A percentile compares a stretch with the other conserved stretches of the same genome.
These are phyloP conservation scores for Tylopilus rubrobrunneus DNA, from an alignment of 768 basidiomycete species.

Conservation along the genomic window DNA sequence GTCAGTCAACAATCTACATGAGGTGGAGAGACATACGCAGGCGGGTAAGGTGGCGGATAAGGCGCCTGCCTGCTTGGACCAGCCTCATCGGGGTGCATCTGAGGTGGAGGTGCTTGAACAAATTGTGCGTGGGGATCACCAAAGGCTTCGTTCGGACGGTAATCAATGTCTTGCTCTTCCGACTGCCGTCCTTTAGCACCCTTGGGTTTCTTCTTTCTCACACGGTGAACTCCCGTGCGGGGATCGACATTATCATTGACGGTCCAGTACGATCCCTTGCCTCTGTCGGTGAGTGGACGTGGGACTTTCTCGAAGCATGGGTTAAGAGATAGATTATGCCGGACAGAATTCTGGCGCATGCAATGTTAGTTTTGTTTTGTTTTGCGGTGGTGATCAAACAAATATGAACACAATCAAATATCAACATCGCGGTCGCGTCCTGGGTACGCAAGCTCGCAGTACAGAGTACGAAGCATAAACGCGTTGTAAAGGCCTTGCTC, in stretches of 20 bases:
- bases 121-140: constrained; percentile 56
- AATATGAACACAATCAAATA: constrained; percentile 58
- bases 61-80: constrained; percentile 56
- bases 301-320: constrained; percentile 91
- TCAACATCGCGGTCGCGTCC: constrained; percentile 59
- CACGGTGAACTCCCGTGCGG: constrained; percentile 82
- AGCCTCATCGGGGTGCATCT: constrained; percentile 58
- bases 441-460: constrained; percentile 7
- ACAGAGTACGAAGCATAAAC: background rate
- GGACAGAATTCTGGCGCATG: constrained; percentile 71
- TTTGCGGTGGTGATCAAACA: constrained; percentile 40
- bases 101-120: constrained; percentile 42
- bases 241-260: constrained; percentile 89
- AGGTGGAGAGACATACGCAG: constrained; percentile 37
- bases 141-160: constrained; percentile 54
- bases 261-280: constrained; percentile 91
- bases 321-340: constrained; percentile 86
- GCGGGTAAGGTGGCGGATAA: constrained; percentile 60
- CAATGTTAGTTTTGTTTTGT: constrained; percentile 28
- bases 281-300: constrained; percentile 86
- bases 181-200: constrained; percentile 45
- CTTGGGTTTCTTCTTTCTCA: constrained; percentile 84
- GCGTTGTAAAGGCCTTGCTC: constrained; percentile 27
- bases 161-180: constrained; percentile 64
- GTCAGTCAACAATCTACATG: constrained; percentile 1